Evolutionary conservation across 2,329 filamentous ascomycete genomes (phyloP).

Genomic region (Microsporum audouinii): DNA sequence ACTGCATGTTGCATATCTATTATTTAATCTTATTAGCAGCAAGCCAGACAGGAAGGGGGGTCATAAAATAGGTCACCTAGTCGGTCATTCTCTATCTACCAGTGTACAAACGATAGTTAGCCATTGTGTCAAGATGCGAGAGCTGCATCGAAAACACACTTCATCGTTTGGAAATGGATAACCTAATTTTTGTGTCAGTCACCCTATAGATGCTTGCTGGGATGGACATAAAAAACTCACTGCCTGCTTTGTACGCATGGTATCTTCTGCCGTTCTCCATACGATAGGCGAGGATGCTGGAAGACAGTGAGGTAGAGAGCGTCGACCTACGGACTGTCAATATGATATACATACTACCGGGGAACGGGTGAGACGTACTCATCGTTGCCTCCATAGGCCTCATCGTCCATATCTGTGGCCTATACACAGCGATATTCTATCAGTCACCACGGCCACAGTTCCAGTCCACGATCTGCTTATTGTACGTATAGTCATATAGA

Average conservation of each 20-base stretch:
- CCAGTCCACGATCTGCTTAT: neutral
- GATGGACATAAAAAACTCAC: slow-evolving; percentile 1
- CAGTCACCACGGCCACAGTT: neutral
- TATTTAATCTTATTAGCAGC: slow-evolving; percentile 31
- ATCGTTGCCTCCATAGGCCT: neutral
- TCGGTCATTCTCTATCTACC: neutral
- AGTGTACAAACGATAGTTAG: neutral
- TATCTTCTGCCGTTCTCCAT: slow-evolving; percentile 17
- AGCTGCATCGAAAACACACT: neutral
- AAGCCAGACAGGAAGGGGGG: neutral
- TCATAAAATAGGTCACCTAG: neutral
- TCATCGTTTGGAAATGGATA: neutral
- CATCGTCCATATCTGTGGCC: neutral
- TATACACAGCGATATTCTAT: neutral
- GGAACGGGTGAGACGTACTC: neutral
- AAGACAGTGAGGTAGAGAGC: slow-evolving; percentile 8
- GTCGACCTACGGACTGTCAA: neutral
- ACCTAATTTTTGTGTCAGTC: neutral
- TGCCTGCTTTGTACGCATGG: slow-evolving; percentile 12
- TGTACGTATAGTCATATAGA: neutral
- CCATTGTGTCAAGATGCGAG: neutral
- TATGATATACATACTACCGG: neutral
- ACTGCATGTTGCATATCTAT: slow-evolving; percentile 32
- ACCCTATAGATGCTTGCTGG: neutral
- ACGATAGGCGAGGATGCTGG: slow-evolving; percentile 12